Base-by-base conservation (phyloP, 2,329 filamentous ascomycete species). In the Hypoxylon sp. region DNA sequence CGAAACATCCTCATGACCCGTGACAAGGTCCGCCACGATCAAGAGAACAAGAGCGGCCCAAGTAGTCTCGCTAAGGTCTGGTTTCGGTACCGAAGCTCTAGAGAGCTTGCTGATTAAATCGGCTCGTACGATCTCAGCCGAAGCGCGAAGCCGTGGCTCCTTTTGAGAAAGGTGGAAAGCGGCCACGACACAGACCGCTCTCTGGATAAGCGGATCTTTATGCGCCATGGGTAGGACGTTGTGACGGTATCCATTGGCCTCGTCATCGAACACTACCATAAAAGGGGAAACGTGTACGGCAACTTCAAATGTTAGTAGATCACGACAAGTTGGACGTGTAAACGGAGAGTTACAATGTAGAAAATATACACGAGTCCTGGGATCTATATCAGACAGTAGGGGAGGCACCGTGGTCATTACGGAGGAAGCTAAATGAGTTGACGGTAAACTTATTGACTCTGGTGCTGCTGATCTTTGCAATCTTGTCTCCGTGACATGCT, bases 201-300 rank as follows among this genome's bases (percentile, higher is more conserved):
- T 52, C 17, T 52, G 29, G 2, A 52, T 36, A 15, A 42, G 13
- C 19, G 36, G 42, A 2, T 47, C 23, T 5, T n/a, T 23, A 12
- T 47, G 19, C 5, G 49, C 49, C 32, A 52, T 29, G 16, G 49
- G 49, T n/a, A 52, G 6, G 19, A 52, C 34, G 7, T 52, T 12
- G 13, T 52, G 42, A 3, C 49, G 36, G 11, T 41, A 52, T 12
- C 49, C 49, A 36, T 52, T 52, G 11, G 30, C 19, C 26, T 52
- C 42, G 26, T 47, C 49, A 16, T 52, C 49, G 11, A 52, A 47
- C 8, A 52, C 6, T 13, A 52, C 49, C 36, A 46, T 46, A 19
- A 52, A 52, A 2, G 42, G 49, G 13, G 49, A 46, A 4, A 52
- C 42, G 17, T 47, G 29, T 29, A 29, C 42, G 9, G 36, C 23